Evolutionary conservation across 2,329 filamentous ascomycete species (phyloP), one percentile per base, ranked within the genome.

Genomic region (Fusarium haematococcum): DNA sequence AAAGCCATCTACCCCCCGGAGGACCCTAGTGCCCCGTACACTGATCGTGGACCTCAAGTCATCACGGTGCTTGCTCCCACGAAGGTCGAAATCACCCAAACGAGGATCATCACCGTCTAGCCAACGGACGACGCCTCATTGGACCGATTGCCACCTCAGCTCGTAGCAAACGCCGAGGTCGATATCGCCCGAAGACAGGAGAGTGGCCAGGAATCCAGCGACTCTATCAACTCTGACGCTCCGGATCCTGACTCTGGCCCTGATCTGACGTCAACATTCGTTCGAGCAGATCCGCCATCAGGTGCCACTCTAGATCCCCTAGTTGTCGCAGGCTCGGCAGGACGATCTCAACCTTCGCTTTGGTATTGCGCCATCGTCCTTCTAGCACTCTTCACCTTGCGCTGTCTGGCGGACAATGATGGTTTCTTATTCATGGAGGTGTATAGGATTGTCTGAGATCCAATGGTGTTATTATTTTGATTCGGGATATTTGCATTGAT

Each of bases 21-120:
- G 10, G 10, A 13, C 16, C n/a, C 37, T 4, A 39, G 27, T 13
- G 37, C 23, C 14, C 48, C 25, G 16, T 25, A 60, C 39, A 33
- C 27, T 5, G 62, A n/a, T 25, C 62, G 8, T 27, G 52, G 58
- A 14, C 73, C 67, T 57, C 54, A 75, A 9, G 52, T 78, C 20
- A 67, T 80, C 27, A 80, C 77, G 16, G 67, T 81, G 7, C 75
- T 80, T 43, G 67, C 76, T 18, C 67, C 79, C 23, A 70, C 72
- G 13, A 68, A 71, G 20, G 59, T 75, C 11, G 68, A 71, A 11
- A 65, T 71, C 13, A 73, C 76, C 10, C 59, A 74, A 52, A 80
- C 73, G 32, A 71, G 33, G 32, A 50, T 71, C 35, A 57, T 74
- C 32, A 75, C 73, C 35, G 64, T 71, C 59, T 71, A 63, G 68